Conservation (phyloP, 768 basidiomycete genomes). For the Hemileccinum impolitum region DNA sequence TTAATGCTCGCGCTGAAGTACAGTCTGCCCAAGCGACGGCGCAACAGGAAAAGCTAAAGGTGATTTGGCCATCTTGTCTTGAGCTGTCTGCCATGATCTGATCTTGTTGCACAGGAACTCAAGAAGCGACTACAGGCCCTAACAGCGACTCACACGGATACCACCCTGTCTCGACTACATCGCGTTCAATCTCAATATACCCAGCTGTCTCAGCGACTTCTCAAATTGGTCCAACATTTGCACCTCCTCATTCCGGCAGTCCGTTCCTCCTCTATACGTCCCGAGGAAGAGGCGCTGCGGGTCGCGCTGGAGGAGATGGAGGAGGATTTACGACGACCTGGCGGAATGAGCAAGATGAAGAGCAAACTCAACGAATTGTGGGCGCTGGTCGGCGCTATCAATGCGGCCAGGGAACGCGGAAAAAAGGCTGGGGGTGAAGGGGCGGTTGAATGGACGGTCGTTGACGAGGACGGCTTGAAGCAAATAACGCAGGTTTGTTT, state of each 20-base stretch:
- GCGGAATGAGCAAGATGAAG: conserved; percentile 55
- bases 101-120: conserved; percentile 48
- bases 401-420: conserved; percentile 51
- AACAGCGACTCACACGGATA: conserved; percentile 57
- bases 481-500: conserved; percentile 66
- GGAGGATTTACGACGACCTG: conserved; percentile 58
- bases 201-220: conserved; percentile 67
- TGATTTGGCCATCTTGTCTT: conserved; percentile 20
- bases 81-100: not conserved
- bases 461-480: conserved; percentile 78
- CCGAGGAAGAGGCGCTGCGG: conserved; percentile 77
- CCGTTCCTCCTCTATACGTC: conserved; percentile 69
- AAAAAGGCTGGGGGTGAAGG: conserved; percentile 40
- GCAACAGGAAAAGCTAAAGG: conserved; percentile 67
- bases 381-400: conserved; percentile 76
- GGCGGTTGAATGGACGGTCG: conserved; percentile 71
- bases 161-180: conserved; percentile 64
- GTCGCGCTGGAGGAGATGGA: conserved; percentile 69
- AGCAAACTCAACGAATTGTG: conserved; percentile 82
- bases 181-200: conserved; percentile 61
- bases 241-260: conserved; percentile 77
- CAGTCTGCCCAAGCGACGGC: conserved; percentile 63
- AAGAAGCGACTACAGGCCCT: conserved; percentile 60
- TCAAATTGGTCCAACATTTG: conserved; percentile 68
- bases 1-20: conserved; percentile 74